Evolutionary conservation across 371 early-diverging fungal species (phyloP).

Genomic region (Mortierella sp.): DNA sequence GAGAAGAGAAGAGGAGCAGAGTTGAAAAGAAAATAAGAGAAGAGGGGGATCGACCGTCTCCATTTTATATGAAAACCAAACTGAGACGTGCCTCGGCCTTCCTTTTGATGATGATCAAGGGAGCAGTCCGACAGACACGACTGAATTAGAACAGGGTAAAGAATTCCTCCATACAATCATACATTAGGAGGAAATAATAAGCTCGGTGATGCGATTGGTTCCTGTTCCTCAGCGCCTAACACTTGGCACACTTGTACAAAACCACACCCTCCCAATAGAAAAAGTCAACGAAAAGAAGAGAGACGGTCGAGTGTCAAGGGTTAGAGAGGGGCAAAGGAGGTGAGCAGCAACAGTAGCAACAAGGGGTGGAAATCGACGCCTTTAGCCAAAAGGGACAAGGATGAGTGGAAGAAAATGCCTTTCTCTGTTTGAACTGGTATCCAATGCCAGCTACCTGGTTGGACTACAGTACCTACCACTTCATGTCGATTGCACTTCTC

Average conservation of each 20-base stretch:
- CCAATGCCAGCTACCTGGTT: too few relatives aligned
- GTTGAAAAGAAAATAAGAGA: not conserved
- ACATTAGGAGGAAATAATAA: not conserved
- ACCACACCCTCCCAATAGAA: not conserved
- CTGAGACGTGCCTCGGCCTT: constrained; percentile 1
- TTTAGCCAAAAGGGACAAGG: too few relatives aligned
- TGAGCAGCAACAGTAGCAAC: not conserved
- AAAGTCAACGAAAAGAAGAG: not conserved
- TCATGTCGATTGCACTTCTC: too few relatives aligned
- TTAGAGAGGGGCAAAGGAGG: not conserved
- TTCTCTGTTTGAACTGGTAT: too few relatives aligned
- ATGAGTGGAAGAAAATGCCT: too few relatives aligned
- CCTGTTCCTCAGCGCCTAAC: not conserved
- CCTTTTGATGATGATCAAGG: not conserved
- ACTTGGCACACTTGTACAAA: too few relatives aligned
- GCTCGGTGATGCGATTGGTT: constrained; percentile 1
- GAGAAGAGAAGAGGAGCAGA: not conserved
- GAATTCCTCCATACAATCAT: not conserved
- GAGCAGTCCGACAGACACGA: not conserved
- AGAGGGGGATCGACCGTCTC: not conserved
- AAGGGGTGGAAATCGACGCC: not conserved
- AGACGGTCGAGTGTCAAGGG: not conserved
- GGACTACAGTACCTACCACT: too few relatives aligned
- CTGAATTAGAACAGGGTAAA: not conserved
- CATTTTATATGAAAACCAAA: not conserved